These are phyloP conservation scores for Linaria vulgaris DNA, from an alignment of 257 asterid genomes.

Conservation along the genomic window DNA sequence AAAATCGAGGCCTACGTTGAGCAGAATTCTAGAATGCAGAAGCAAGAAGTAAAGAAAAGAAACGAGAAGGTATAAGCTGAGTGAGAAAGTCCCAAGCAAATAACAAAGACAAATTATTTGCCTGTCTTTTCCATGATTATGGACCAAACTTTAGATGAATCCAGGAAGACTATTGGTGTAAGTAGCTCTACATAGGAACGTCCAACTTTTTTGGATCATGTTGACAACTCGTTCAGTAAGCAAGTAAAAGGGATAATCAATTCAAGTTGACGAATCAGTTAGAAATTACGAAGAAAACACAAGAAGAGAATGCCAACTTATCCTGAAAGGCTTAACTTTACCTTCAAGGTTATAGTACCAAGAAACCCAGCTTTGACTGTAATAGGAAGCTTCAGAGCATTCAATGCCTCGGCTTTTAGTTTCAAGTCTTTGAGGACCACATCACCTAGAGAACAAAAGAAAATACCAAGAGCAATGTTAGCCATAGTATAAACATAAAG, in stretches of 20 bases:
- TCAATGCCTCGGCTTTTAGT: slow-evolving; percentile 91
- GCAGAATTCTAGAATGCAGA: not conserved
- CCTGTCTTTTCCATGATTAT: slow-evolving; percentile 8
- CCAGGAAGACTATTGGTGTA: slow-evolving; percentile 12
- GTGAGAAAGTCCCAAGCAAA: slow-evolving; percentile 19
- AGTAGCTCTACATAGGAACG: not conserved
- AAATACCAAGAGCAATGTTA: slow-evolving; percentile 21
- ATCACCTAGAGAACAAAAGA: slow-evolving; percentile 59
- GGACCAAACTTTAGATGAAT: slow-evolving; percentile 1
- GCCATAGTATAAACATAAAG: slow-evolving; percentile 19
- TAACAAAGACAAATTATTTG: not conserved
- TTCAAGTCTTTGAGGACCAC: slow-evolving; percentile 95
- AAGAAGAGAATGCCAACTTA: not conserved
- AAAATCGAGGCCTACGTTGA: too few relatives aligned
- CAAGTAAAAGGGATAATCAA: too few relatives aligned
- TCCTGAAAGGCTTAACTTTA: slow-evolving; percentile 28
- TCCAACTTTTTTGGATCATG: not conserved
- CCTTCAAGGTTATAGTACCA: slow-evolving; percentile 95
- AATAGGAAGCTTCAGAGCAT: slow-evolving; percentile 90
- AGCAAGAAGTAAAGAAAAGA: slow-evolving; percentile 10
- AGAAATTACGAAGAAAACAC: too few relatives aligned
- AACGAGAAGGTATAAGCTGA: not conserved
- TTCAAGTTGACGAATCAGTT: too few relatives aligned
- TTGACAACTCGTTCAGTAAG: too few relatives aligned
- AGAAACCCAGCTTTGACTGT: slow-evolving; percentile 95